phyloP scores from a whole-genome alignment of 1,284 basidiomycete species.

The Cutaneotrichosporon cutaneum region DNA sequence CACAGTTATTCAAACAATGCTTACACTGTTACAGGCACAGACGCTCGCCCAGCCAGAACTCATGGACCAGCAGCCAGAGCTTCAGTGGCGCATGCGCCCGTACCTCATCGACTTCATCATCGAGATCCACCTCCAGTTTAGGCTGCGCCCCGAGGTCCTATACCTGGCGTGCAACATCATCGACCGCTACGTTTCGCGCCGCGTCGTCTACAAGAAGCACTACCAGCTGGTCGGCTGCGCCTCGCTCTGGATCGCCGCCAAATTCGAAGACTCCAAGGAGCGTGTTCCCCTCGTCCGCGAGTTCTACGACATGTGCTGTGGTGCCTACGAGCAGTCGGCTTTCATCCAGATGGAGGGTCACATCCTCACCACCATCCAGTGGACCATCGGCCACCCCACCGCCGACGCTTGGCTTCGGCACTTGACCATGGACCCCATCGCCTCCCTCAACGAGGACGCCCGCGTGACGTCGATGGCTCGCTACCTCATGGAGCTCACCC shows the following conservation, averaged over 20 bases:
- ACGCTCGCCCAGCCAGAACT: constrained; percentile 87
- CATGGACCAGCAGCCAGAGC: constrained; percentile 98
- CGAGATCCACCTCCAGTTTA: constrained; percentile 96
- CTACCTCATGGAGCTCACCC: constrained; percentile 96
- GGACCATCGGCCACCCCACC: constrained; percentile 96
- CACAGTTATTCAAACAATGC: background rate
- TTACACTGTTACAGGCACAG: constrained; percentile 59
- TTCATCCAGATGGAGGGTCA: constrained; percentile 97
- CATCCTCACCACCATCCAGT: constrained; percentile 91
- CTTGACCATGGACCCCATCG: constrained; percentile 48
- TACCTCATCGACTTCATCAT: constrained; percentile 98
- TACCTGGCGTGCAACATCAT: constrained; percentile 98
- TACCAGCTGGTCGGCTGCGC: constrained; percentile 99
- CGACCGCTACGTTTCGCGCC: constrained; percentile 97
- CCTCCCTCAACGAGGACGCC: constrained; percentile 69
- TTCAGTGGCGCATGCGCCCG: constrained; percentile 97
- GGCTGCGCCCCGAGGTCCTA: constrained; percentile 94
- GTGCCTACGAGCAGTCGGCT: constrained; percentile 91
- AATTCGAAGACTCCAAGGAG: constrained; percentile 99
- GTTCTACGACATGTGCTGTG: constrained; percentile 88
- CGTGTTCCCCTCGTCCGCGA: constrained; percentile 93
- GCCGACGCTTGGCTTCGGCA: constrained; percentile 93
- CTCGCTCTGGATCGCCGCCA: constrained; percentile 97
- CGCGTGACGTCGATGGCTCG: constrained; percentile 92
- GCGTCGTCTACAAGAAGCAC: constrained; percentile 98